Evolutionary conservation across 2,329 filamentous ascomycete species (phyloP), one percentile per base, ranked within the genome.

Genomic region (Helotiales sp.): DNA sequence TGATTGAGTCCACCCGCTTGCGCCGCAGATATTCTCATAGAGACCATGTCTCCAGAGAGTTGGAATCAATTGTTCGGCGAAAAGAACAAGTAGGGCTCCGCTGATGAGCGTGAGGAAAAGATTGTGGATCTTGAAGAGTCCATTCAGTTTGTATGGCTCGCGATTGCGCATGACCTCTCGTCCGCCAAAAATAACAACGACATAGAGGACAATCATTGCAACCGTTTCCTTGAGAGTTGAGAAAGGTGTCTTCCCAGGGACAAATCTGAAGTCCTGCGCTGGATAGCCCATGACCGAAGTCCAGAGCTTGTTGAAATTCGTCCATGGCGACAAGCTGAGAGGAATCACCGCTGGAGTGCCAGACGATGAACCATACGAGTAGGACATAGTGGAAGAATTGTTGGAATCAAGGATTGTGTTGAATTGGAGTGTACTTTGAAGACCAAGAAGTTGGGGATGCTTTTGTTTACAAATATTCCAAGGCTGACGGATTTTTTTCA

Each of bases 1-100:
- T 74, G 91, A 92, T 80, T 95, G 90, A n/a, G 95, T 97, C 93
- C 94, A 97, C 73, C 94, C 94, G 75, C 94, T 93, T 2, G 89
- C 81, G 74, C 91, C 80, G 82, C 94, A 98, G 76, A 98, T 96
- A 74, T 92, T 85, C 77, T 91, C 90, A 84, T 97, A 97, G 74
- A 97, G 82, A 63, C 95, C 95, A 73, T 91, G 83, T 73, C 91
- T 88, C 58, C 61, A 70, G 26, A 75, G 61, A 17, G 69, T 72
- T 49, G 74, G 74, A 43, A 76, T 54, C 5, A 76, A 57, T 47
- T 75, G 72, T 37, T 75, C 74, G 10, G 71, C 52, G 52, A 72
- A 75, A 1, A 76, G 70, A 7, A 69, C 69, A 15, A 76, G 68
- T 10, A 76, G 54, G 24, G 57, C 43, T 26, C 61, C 73, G 58